Conservation (phyloP, 768 basidiomycete genomes). For the Naganishia antarctica region DNA sequence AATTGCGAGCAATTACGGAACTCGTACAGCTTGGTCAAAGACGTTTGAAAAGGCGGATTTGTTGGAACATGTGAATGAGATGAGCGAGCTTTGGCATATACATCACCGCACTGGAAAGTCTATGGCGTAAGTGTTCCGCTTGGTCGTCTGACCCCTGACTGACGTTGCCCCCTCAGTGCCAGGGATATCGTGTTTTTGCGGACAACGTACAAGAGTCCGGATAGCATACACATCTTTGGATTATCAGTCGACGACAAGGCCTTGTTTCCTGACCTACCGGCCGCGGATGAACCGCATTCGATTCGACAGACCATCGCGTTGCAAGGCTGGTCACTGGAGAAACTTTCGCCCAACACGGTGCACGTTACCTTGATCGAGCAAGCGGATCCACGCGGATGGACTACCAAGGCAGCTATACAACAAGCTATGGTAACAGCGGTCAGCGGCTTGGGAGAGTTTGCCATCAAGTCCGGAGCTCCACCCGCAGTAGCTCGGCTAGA, state of each 20-base stretch:
- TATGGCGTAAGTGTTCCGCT: slow-evolving; percentile 62
- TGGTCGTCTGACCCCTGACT: background rate
- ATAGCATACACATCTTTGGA: slow-evolving; percentile 87
- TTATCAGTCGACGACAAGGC: slow-evolving; percentile 88
- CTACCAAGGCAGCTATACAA: slow-evolving; percentile 87
- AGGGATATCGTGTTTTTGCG: slow-evolving; percentile 84
- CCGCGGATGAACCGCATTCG: slow-evolving; percentile 66
- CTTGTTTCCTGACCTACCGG: slow-evolving; percentile 63
- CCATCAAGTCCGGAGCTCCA: slow-evolving; percentile 91
- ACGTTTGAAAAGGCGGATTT: slow-evolving; percentile 78
- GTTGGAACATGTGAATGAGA: slow-evolving; percentile 73
- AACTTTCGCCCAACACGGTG: slow-evolving; percentile 89
- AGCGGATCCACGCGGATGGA: slow-evolving; percentile 95
- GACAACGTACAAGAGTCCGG: slow-evolving; percentile 95
- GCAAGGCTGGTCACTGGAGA: slow-evolving; percentile 97
- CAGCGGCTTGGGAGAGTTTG: slow-evolving; percentile 89
- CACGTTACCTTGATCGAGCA: slow-evolving; percentile 90
- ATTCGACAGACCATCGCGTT: slow-evolving; percentile 94
- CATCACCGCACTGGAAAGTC: slow-evolving; percentile 73
- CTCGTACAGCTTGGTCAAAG: slow-evolving; percentile 79
- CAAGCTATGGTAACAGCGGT: slow-evolving; percentile 85
- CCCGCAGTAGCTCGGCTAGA: slow-evolving; percentile 83
- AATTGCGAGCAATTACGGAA: slow-evolving; percentile 78
- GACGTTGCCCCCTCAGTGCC: slow-evolving; percentile 56
- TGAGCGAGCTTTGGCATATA: slow-evolving; percentile 85